Conservation (phyloP, 768 basidiomycete genomes). For the Boletellus emodensis region DNA sequence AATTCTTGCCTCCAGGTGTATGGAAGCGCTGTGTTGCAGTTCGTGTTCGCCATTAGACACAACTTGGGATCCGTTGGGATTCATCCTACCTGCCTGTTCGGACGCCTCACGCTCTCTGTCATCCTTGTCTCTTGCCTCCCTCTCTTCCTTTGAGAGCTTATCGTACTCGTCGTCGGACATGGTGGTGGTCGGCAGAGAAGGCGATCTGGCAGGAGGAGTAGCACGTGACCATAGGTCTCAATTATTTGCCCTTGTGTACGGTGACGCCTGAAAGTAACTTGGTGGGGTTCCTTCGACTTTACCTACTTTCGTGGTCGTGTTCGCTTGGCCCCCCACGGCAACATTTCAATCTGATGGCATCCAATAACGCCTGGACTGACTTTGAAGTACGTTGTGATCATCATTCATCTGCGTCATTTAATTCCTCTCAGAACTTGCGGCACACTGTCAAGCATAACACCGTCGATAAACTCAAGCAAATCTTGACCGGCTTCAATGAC, state of each 20-base stretch:
- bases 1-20: conserved; percentile 92
- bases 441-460: conserved; percentile 73
- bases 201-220: conserved; percentile 19
- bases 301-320: conserved; percentile 12
- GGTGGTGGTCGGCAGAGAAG: conserved; percentile 24
- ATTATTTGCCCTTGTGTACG: conserved; percentile 35
- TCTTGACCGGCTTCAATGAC: conserved; percentile 73
- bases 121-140: conserved; percentile 64
- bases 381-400: conserved; percentile 55
- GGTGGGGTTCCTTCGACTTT: conserved; percentile 6
- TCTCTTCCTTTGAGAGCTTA: conserved; percentile 71
- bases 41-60: conserved; percentile 13
- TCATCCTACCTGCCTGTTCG: conserved; percentile 78
- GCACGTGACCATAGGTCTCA: conserved; percentile 23
- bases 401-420: conserved; percentile 14
- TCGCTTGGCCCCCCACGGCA: conserved; percentile 3
- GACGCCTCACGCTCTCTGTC: conserved; percentile 63
- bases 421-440: conserved; percentile 53
- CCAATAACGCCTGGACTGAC: conserved; percentile 60
- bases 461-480: conserved; percentile 82
- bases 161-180: conserved; percentile 59
- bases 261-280: conserved; percentile 19
- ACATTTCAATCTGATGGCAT: conserved; percentile 48
- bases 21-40: conserved; percentile 62
- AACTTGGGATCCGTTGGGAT: conserved; percentile 11